Evolutionary conservation across 257 asterid species (phyloP).

Genomic region (Galeopsis tetrahit): DNA sequence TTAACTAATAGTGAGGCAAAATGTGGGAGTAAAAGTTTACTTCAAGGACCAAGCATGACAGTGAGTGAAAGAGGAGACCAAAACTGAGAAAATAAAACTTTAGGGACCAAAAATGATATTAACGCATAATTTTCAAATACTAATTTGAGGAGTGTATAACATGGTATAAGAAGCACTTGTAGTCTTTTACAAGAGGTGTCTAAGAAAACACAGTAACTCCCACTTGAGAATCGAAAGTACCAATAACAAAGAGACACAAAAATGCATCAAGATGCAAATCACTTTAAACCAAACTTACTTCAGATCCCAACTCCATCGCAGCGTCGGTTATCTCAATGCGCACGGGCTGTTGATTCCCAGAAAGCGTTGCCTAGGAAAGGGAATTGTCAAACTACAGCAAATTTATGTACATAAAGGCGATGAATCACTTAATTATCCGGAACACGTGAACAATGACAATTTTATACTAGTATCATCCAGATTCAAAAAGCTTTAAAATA

Average conservation of each 20-base stretch:
- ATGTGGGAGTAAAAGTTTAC: too few species aligned
- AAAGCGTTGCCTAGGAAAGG: slow-evolving; percentile 76
- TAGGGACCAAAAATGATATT: too few species aligned
- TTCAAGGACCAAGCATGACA: too few species aligned
- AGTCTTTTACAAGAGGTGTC: background rate
- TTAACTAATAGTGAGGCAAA: too few species aligned
- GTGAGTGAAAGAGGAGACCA: too few species aligned
- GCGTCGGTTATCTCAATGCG: slow-evolving; percentile 96
- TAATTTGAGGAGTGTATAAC: background rate
- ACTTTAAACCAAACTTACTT: slow-evolving; percentile 52
- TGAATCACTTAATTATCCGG: background rate
- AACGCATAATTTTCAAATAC: background rate
- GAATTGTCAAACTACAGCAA: slow-evolving; percentile 20
- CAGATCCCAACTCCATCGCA: slow-evolving; percentile 94
- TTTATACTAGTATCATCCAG: background rate
- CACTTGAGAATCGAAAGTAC: background rate
- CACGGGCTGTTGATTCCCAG: slow-evolving; percentile 95
- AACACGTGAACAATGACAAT: background rate
- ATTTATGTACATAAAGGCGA: background rate
- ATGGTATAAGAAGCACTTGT: background rate
- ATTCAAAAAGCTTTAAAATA: slow-evolving; percentile 1
- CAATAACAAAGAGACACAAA: background rate
- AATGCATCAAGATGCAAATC: background rate
- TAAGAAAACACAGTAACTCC: background rate
- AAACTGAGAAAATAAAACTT: too few species aligned